Evolutionary conservation across 2,329 filamentous ascomycete genomes (phyloP).

Genomic region (Penicillium aurantiogriseum): DNA sequence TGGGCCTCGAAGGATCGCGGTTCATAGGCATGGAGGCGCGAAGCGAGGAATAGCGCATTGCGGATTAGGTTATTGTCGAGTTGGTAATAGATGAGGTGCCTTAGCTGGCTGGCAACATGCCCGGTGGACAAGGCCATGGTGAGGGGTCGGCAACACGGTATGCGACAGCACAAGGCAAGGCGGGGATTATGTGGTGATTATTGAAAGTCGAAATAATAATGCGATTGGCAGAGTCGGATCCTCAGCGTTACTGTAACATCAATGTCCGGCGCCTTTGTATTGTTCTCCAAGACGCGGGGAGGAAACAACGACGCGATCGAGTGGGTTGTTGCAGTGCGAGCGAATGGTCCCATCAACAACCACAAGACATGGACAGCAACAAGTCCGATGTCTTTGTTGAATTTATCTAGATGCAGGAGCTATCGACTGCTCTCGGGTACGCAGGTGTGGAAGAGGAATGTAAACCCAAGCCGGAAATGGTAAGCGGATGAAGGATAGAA

Average conservation of each 20-base stretch:
- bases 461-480: slow-evolving; percentile 24
- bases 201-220: slow-evolving; percentile 1
- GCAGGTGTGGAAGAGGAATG: slow-evolving; percentile 22
- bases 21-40: slow-evolving; percentile 81
- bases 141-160: slow-evolving; percentile 15
- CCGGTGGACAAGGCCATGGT: slow-evolving; percentile 57
- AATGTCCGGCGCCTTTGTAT: slow-evolving; percentile 7
- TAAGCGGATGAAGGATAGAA: slow-evolving; percentile 12
- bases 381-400: neutral
- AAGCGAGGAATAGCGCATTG: slow-evolving; percentile 91
- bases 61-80: slow-evolving; percentile 87
- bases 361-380: slow-evolving; percentile 11
- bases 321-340: slow-evolving; percentile 14
- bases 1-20: slow-evolving; percentile 74
- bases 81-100: slow-evolving; percentile 67
- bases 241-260: slow-evolving; percentile 17
- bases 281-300: slow-evolving; percentile 21
- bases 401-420: slow-evolving; percentile 2
- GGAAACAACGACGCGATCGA: slow-evolving; percentile 19
- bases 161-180: slow-evolving; percentile 4
- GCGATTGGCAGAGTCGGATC: slow-evolving; percentile 5
- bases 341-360: slow-evolving; percentile 17
- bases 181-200: neutral
- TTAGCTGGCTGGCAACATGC: slow-evolving; percentile 59
- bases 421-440: slow-evolving; percentile 9